Base-by-base conservation (phyloP, 1,139 yeast species). In the Geotrichum reessii region DNA sequence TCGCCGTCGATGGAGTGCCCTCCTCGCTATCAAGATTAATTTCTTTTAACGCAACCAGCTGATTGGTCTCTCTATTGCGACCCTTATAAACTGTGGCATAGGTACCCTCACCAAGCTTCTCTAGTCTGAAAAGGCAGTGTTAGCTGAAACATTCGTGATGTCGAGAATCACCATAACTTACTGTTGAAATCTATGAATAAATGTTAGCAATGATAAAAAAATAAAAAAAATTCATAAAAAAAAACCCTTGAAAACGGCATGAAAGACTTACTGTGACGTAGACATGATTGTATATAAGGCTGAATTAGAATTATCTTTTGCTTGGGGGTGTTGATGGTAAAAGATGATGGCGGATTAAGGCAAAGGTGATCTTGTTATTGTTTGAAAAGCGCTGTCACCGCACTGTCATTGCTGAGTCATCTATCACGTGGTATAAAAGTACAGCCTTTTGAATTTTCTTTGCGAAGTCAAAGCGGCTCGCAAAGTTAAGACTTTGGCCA, bases 31-130 rank as follows among this genome's bases (percentile, higher is more conserved):
- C 99, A 63, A 93, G 78, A 66, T 86, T 90, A 73, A 93, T 95
- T 73, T 93, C 99, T 71, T 93, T 93, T 67, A 93, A 77, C 0
- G 99, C 99, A 25, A 93, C 99, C 56, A 90, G 80, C 37, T 93
- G 91, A 5, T 98, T 98, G 0, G 97, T 87, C 60, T 90, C 82
- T 58, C 95, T 82, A 73, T 93, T 93, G 62, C 97, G 80, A 11
- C 98, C 99, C 69, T 92, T 93, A 76, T 93, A 93, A 28, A 93
- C 99, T 6, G 98, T 93, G 59, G 99, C 99, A 77, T 93, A 93
- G 1, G 99, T 93, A 61, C 99, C 99, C 73, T 92, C 97, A 49
- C 98, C 98, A 60, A 92, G 81, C 76, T 92, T 92, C 74, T 92
- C 98, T 63, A 93, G 83, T 58, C 69, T 66, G 37, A 17, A 56